phyloP scores from a whole-genome alignment of 2,329 filamentous ascomycete species.

The Bertia moriformis region DNA sequence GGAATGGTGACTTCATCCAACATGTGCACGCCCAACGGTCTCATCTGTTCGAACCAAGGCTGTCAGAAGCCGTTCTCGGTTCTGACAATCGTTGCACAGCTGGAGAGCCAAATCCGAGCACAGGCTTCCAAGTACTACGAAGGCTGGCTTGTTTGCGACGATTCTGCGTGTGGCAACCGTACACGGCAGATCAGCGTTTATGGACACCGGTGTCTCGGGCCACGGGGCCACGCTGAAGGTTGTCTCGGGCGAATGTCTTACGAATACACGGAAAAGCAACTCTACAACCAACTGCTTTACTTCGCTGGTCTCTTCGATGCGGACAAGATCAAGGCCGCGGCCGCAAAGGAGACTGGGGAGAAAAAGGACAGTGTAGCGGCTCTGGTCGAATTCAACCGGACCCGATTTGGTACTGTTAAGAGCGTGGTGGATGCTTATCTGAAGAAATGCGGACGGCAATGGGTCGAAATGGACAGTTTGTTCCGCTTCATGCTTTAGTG shows the following conservation, averaged over 20 bases:
- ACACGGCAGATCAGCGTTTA: constrained; percentile 90
- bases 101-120: constrained; percentile 69
- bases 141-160: constrained; percentile 80
- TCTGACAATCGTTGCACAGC: constrained; percentile 67
- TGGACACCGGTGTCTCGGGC: constrained; percentile 76
- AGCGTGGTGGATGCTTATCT: constrained; percentile 69
- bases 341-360: constrained; percentile 23
- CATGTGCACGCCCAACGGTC: constrained; percentile 56
- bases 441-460: constrained; percentile 78
- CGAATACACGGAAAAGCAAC: constrained; percentile 72
- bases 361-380: constrained; percentile 53
- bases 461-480: constrained; percentile 83
- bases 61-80: constrained; percentile 55
- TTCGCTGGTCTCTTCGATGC: constrained; percentile 76
- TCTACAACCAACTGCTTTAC: constrained; percentile 92
- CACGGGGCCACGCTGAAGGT: constrained; percentile 68
- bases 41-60: constrained; percentile 45
- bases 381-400: constrained; percentile 69
- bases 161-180: constrained; percentile 69
- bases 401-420: constrained; percentile 63
- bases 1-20: constrained; percentile 49
- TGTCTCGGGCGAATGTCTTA: constrained; percentile 81
- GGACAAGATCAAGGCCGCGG: constrained; percentile 51
- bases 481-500: constrained; percentile 26
- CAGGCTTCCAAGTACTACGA: constrained; percentile 80